phyloP scores from a whole-genome alignment of 352 stramenopile genomes.

The Globisporangium nagaii region DNA sequence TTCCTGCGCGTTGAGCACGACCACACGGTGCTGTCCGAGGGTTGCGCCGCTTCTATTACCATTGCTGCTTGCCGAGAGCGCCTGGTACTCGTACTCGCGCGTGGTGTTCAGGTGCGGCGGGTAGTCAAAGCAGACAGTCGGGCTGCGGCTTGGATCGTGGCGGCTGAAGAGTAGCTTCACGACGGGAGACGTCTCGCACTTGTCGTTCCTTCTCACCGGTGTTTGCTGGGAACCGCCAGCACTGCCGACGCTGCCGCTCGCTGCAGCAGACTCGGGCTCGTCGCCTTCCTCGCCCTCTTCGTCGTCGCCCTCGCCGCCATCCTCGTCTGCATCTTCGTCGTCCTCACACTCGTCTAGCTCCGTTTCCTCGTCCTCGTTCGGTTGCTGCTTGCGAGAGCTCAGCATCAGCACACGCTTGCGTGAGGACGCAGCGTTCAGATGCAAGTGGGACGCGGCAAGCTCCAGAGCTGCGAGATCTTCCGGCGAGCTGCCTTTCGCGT shows the following conservation, averaged over 20 bases:
- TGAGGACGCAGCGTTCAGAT: background rate
- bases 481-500: background rate
- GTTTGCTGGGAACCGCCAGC: background rate
- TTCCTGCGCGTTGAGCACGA: conserved; percentile 34
- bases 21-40: conserved; percentile 10
- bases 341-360: conserved; percentile 17
- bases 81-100: conserved; percentile 25
- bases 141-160: conserved; percentile 33
- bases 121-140: conserved; percentile 90
- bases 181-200: conserved; percentile 25
- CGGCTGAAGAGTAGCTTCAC: conserved; percentile 59
- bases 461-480: background rate
- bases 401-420: background rate
- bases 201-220: conserved; percentile 17
- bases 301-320: conserved; percentile 36
- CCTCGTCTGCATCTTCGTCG: conserved; percentile 39
- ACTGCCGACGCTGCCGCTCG: background rate
- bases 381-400: background rate
- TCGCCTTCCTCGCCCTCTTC: conserved; percentile 27
- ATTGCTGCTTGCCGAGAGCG: background rate
- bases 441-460: background rate
- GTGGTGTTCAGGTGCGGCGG: conserved; percentile 52
- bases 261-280: conserved; percentile 1
- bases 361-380: conserved; percentile 19
- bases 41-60: background rate